Evolutionary conservation across 345 rosid genomes (phyloP), one percentile per base, ranked within the genome.

Genomic region (Orychophragmus violaceus): DNA sequence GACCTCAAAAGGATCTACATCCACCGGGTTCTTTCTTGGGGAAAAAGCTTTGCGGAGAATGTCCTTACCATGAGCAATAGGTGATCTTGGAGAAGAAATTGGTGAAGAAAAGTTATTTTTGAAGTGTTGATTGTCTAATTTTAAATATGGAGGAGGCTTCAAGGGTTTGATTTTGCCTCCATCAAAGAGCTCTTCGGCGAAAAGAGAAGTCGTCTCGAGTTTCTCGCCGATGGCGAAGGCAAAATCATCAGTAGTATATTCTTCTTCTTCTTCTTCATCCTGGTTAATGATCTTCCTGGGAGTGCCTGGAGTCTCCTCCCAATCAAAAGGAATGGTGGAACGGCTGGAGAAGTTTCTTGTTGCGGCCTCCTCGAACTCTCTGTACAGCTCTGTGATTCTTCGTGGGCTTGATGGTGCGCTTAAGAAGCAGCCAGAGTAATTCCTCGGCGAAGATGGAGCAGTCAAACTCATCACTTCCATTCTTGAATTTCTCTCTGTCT

Each of bases 361-460:
- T 27, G 66, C 6, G 5, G 30, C 55, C 18, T 70, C 72, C 3
- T 84, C 83, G 21, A 81, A 82, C 1, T 77, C 82, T 0, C 77
- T 58, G 60, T 88, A 86, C 18, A 88, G 78, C 45, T 84, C 89
- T 0, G 89, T 64, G 52, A 83, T 36, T 3, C 85, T 80, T 1
- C 86, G 37, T 23, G 99, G 99, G 59, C 88, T 90, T 1, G 90
- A 69, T 11, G 99, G 99, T 18, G 95, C 88, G 52, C 96, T 89
- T 44, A 82, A 79, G 81, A 77, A 81, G 68, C 24, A 74, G 0
- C 83, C 82, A 2, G 89, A 84, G 12, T 83, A 84, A 5, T 90
- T 76, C 8, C 67, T 72, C 0, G 94, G 98, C 0, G 97, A 78
- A 5, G 96, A 77, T 0, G 98, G 98, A 54, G 85, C 82, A 23